Base-by-base conservation (phyloP, 495 filamentous ascomycete species). In the Stereocaulon alpinum region DNA sequence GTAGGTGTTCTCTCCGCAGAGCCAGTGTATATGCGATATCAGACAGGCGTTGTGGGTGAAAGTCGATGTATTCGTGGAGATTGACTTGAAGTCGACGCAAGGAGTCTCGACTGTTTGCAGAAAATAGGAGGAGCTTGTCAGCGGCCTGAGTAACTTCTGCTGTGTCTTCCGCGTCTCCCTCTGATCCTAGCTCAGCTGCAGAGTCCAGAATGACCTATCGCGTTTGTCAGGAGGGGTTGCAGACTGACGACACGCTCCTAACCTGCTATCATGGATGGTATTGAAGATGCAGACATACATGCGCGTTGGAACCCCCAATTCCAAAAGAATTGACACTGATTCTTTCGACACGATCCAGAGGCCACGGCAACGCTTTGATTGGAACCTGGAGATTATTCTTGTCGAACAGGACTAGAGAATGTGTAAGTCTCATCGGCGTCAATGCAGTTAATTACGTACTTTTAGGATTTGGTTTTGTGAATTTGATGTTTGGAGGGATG, bases 401-500 rank as follows among this genome's bases (percentile, higher is more conserved):
- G 0, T 55, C n/a, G 44, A 45, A 73, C 76, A 6, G 50, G 68
- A 67, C 70, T 72, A 27, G 45, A 3, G 5, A 56, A 43, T 41
- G 3, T 27, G 9, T 56, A 7, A 7, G n/a, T 40, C 1, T n/a
- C n/a, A n/a, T n/a, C n/a, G n/a, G n/a, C n/a, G n/a, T n/a, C n/a
- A n/a, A n/a, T n/a, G n/a, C n/a, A n/a, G n/a, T n/a, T n/a, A n/a
- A n/a, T n/a, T 40, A 24, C 55, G 43, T 54, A 62, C 61, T 66
- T 22, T 67, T 65, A 6, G 70, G 71, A 45, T 74, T 74, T 0
- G 64, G 71, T 0, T n/a, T 56, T 0, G 49, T 17, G 54, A 73
- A 71, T 10, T 66, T 65, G 12, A 72, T 64, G 32, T 72, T 74
- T 0, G 72, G 67, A 1, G 70, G 73, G 40, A 77, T 75, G 0